A percentile compares a stretch with the other conserved stretches of the same genome.
phyloP scores from a whole-genome alignment of 257 asterid species.

The Nicotiana otophora region DNA sequence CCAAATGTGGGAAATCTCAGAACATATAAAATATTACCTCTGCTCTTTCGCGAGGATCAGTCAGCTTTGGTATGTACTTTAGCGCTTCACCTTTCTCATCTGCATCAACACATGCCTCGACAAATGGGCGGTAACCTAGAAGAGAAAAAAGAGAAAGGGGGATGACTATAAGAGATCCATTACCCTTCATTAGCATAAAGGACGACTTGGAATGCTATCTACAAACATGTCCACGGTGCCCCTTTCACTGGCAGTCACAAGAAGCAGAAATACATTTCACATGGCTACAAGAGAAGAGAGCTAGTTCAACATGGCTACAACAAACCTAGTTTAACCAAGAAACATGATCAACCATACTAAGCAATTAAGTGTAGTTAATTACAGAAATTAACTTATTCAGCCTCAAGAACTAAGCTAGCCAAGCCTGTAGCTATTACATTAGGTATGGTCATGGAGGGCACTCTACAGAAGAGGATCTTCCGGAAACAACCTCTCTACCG shows the following conservation, averaged over 20 bases:
- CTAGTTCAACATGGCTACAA: background rate
- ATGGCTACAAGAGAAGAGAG: background rate
- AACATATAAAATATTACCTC: conserved; percentile 44
- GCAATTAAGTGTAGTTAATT: background rate
- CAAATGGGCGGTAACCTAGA: conserved; percentile 91
- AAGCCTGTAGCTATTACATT: too few species aligned
- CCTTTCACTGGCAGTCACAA: background rate
- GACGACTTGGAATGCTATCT: background rate
- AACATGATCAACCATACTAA: background rate
- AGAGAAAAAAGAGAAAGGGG: background rate
- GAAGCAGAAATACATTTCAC: background rate
- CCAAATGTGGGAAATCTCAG: background rate
- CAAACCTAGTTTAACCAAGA: background rate
- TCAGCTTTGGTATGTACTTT: conserved; percentile 80
- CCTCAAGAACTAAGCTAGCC: background rate
- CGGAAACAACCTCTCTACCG: too few species aligned
- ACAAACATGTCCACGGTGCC: background rate
- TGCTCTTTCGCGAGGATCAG: conserved; percentile 83
- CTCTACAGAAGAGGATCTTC: too few species aligned
- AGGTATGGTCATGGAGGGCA: too few species aligned
- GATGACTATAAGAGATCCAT: background rate
- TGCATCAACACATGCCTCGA: conserved; percentile 91
- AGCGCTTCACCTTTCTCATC: conserved; percentile 83
- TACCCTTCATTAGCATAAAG: background rate
- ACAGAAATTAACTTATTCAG: background rate